These are phyloP conservation scores for Chenopodium suecicum DNA, from an alignment of 148 eudicot species.

Conservation along the genomic window DNA sequence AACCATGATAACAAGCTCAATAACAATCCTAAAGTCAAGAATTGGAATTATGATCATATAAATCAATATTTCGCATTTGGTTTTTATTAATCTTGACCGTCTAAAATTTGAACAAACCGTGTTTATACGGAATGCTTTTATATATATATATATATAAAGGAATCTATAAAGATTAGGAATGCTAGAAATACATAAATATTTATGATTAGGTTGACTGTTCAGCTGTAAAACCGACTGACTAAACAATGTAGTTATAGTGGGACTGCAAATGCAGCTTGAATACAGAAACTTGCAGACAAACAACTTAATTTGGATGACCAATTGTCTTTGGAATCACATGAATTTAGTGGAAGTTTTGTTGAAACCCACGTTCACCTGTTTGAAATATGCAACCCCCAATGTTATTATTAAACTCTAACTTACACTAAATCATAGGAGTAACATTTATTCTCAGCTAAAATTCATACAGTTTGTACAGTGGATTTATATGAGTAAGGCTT, in stretches of 20 bases:
- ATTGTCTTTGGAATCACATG: slow-evolving; percentile 28
- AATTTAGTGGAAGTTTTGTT: slow-evolving; percentile 13
- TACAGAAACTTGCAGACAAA: slow-evolving; percentile 28
- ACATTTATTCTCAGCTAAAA: background rate
- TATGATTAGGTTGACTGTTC: slow-evolving; percentile 23
- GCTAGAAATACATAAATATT: background rate
- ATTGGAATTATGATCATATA: background rate
- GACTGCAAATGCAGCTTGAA: slow-evolving; percentile 18
- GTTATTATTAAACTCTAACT: background rate
- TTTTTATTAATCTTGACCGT: background rate
- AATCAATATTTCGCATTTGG: no score
- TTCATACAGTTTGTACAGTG: background rate
- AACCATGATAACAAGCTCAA: background rate
- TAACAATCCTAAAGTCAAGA: background rate
- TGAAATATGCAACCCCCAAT: background rate
- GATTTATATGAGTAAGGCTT: background rate
- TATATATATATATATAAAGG: no score
- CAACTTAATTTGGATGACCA: slow-evolving; percentile 22
- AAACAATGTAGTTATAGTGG: background rate
- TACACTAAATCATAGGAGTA: background rate
- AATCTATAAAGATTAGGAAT: background rate
- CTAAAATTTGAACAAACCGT: background rate
- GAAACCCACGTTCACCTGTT: slow-evolving; percentile 26
- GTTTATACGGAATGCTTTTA: no score
- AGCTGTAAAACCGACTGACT: slow-evolving; percentile 10